phyloP scores from a whole-genome alignment of 495 filamentous ascomycete genomes.

The Penicillium angulare region DNA sequence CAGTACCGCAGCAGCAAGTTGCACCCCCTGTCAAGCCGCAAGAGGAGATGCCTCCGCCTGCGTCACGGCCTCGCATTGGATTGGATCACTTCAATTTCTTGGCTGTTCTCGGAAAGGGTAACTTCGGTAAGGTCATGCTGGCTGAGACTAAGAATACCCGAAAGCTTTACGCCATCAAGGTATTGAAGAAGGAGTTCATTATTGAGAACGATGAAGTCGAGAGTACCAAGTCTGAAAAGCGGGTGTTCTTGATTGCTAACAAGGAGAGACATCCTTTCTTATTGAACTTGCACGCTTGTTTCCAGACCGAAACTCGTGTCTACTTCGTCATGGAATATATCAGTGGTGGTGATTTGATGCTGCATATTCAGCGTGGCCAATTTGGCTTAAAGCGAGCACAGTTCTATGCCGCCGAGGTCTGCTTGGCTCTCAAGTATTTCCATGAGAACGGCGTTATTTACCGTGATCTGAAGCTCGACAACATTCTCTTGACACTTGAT shows the following conservation, averaged over 20 bases:
- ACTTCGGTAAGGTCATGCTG: slow-evolving; percentile 99
- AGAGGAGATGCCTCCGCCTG: slow-evolving; percentile 55
- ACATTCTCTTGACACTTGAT: slow-evolving; percentile 93
- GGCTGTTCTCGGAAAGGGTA: slow-evolving; percentile 97
- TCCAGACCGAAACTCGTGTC: slow-evolving; percentile 97
- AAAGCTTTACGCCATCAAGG: slow-evolving; percentile 97
- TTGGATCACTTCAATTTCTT: slow-evolving; percentile 99
- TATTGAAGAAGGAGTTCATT: slow-evolving; percentile 99
- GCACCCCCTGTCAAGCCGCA: slow-evolving; percentile 40
- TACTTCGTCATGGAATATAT: slow-evolving; percentile 99
- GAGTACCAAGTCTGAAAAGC: slow-evolving; percentile 95
- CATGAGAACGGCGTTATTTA: slow-evolving; percentile 99
- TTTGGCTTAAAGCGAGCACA: slow-evolving; percentile 96
- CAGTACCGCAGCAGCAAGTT: slow-evolving; percentile 42
- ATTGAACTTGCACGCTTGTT: slow-evolving; percentile 93
- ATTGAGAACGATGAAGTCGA: slow-evolving; percentile 99
- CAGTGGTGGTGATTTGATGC: slow-evolving; percentile 97
- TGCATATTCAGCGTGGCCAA: slow-evolving; percentile 96
- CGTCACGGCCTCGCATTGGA: slow-evolving; percentile 77
- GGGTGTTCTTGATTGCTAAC: slow-evolving; percentile 95
- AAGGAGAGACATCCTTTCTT: slow-evolving; percentile 97
- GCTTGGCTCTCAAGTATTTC: slow-evolving; percentile 97
- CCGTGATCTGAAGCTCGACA: slow-evolving; percentile 98
- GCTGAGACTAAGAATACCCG: slow-evolving; percentile 92
- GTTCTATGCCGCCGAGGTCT: slow-evolving; percentile 99